Percentiles rank a stretch among this genome's conserved stretches.
Conservation (phyloP, 805 yeast genomes). For the Ogataea parapolymorpha region DNA sequence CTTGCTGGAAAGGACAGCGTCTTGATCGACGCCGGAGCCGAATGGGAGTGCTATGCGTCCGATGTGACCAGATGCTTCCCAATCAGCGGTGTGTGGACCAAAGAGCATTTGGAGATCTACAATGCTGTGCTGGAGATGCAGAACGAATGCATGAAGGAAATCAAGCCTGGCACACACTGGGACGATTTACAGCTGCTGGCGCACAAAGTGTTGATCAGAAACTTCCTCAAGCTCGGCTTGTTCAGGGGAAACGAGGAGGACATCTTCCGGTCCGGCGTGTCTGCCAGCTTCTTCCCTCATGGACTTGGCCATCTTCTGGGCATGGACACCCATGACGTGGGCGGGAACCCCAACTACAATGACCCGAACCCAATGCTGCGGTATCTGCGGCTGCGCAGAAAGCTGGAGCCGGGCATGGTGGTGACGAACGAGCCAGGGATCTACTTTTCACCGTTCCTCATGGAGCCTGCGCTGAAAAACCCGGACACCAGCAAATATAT, state of each 20-base stretch:
- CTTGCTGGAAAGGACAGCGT: conserved; percentile 59
- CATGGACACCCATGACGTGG: conserved; percentile 95
- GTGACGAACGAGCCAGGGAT: conserved; percentile 95
- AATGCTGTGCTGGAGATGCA: conserved; percentile 84
- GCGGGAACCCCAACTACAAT: conserved; percentile 79
- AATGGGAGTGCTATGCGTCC: conserved; percentile 88
- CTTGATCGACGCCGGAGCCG: conserved; percentile 95
- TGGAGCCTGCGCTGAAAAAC: conserved; percentile 58
- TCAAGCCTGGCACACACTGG: conserved; percentile 84
- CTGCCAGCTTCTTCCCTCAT: conserved; percentile 87
- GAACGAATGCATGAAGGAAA: conserved; percentile 57
- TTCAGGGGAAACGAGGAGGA: conserved; percentile 59
- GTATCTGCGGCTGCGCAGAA: conserved; percentile 78
- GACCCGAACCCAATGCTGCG: conserved; percentile 76
- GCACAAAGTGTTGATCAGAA: conserved; percentile 71
- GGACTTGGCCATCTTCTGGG: conserved; percentile 94
- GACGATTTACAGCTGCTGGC: conserved; percentile 79
- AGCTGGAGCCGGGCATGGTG: conserved; percentile 71
- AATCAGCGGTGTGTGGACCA: conserved; percentile 81
- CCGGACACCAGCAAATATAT: conserved; percentile 54
- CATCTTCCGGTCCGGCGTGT: conserved; percentile 63
- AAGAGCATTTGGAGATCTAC: conserved; percentile 81
- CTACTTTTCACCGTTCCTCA: conserved; percentile 80
- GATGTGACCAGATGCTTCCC: conserved; percentile 98
- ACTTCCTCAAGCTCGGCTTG: conserved; percentile 70